Conservation (phyloP, 768 basidiomycete species). For the Boletellus sp. region DNA sequence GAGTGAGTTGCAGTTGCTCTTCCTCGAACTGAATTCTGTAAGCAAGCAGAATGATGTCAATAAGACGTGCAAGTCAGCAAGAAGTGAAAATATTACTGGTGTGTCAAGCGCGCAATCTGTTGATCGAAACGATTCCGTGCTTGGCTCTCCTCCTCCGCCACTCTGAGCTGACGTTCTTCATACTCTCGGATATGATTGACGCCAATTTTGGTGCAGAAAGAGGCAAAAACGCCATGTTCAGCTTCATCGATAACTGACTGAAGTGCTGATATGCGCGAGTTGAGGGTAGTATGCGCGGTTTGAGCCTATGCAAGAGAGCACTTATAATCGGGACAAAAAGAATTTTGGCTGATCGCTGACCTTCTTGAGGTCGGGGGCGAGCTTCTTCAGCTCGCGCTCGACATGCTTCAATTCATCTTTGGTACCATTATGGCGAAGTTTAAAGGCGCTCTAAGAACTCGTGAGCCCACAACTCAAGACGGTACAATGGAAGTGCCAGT, state of each 20-base stretch:
- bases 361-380: conserved; percentile 68
- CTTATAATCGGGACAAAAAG: not conserved
- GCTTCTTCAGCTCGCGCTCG: conserved; percentile 63
- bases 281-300: conserved; percentile 47
- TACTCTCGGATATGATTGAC: conserved; percentile 87
- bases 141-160: conserved; percentile 85
- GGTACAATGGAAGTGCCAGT: not conserved
- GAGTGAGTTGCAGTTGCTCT: conserved; percentile 63
- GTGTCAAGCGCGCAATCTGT: conserved; percentile 79
- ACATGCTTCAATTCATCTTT: conserved; percentile 83
- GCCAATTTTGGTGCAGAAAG: conserved; percentile 77
- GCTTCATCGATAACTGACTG: conserved; percentile 62
- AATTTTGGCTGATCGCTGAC: conserved; percentile 32
- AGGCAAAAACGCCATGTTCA: conserved; percentile 73
- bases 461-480: not conserved
- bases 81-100: conserved; percentile 57
- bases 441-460: conserved; percentile 61
- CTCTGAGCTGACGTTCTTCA: conserved; percentile 85
- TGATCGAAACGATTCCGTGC: conserved; percentile 79
- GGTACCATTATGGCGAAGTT: conserved; percentile 69
- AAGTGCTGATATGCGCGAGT: conserved; percentile 53
- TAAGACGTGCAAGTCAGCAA: not conserved
- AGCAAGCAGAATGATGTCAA: conserved; percentile 2
- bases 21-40: conserved; percentile 75
- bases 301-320: conserved; percentile 42